These are phyloP conservation scores for Colletotrichum magnum DNA, from an alignment of 2,329 filamentous ascomycete genomes.

Conservation along the genomic window DNA sequence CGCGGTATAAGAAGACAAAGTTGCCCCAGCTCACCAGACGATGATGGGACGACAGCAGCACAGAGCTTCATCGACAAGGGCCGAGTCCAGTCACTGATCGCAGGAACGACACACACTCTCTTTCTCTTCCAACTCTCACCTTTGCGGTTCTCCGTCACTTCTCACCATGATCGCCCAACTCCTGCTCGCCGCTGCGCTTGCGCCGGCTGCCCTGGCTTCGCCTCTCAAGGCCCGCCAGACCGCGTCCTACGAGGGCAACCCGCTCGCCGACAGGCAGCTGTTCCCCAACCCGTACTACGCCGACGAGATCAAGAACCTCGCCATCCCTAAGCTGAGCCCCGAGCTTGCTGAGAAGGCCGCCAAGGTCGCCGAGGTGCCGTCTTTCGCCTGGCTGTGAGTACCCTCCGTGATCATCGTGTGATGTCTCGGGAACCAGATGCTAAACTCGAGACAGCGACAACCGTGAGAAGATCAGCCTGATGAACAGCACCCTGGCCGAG, in stretches of 20 bases:
- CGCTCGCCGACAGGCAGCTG: conserved; percentile 51
- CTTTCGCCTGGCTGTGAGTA: conserved; percentile 49
- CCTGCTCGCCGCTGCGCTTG: conserved; percentile 35
- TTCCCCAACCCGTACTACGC: conserved; percentile 55
- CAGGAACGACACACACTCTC: conserved; percentile 8
- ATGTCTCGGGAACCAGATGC: too few relatives aligned
- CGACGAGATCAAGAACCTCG: conserved; percentile 56
- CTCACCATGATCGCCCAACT: conserved; percentile 20
- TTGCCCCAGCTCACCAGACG: too few relatives aligned
- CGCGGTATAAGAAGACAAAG: conserved; percentile 29
- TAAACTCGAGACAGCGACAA: conserved; percentile 46
- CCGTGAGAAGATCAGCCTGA: conserved; percentile 48
- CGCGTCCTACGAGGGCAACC: conserved; percentile 52
- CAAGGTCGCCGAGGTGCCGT: conserved; percentile 49
- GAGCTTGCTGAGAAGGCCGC: conserved; percentile 56
- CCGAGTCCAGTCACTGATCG: conserved; percentile 1
- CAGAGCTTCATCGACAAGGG: not conserved
- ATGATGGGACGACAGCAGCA: not conserved
- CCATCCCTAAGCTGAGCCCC: conserved; percentile 66
- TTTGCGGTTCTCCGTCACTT: not conserved
- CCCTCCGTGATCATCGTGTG: not conserved
- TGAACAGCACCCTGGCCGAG: conserved; percentile 48
- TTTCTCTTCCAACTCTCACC: not conserved
- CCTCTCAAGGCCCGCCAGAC: conserved; percentile 31
- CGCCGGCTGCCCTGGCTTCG: conserved; percentile 30